Evolutionary conservation across 2,329 filamentous ascomycete species (phyloP), one percentile per base, ranked within the genome.

Genomic region (Fusarium palustre): DNA sequence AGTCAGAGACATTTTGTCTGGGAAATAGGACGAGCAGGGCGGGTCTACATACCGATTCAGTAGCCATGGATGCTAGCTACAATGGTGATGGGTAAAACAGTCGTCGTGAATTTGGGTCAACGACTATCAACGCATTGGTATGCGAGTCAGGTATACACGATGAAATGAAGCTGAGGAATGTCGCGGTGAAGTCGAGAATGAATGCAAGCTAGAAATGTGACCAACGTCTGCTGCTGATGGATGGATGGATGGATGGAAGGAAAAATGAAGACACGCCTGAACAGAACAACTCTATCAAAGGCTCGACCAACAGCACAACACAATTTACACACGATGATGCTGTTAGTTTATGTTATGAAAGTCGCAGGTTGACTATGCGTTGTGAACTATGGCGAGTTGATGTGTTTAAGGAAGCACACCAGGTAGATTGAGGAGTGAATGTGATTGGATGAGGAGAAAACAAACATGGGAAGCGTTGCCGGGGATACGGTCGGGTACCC

Each of bases 31-130:
- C 31, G 48, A 66, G 61, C 57, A 46, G 66, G 59, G 55, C 63
- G 60, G 64, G 62, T 54, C 57, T 65, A 64, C 79, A 77, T 80
- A 80, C 79, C 77, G 77, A 74, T 74, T 80, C 77, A 59, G 79
- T 77, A 70, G 77, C 77, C 79, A 80, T 80, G 48, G 24, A 20
- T 39, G 70, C 28, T 30, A 30, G 28, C 66, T 76, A 75, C 68
- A 70, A 60, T 65, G 58, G 62, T 62, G 69, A 64, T 68, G 59
- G 59, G 68, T 57, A 66, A 64, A 69, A 41, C 33, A 41, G 48
- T 59, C 64, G 55, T 64, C 55, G 55, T 64, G 54, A 55, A 59
- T 64, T 50, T 75, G 74, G 55, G 50, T 55, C 56, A 71, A 74
- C 73, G 73, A 72, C 75, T 74, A 75, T 67, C 73, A 67, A 77